A percentile compares a stretch with the other conserved stretches of the same genome.
These are phyloP conservation scores for Candida xiaguanensis DNA, from an alignment of 805 yeast genomes.

Conservation along the genomic window DNA sequence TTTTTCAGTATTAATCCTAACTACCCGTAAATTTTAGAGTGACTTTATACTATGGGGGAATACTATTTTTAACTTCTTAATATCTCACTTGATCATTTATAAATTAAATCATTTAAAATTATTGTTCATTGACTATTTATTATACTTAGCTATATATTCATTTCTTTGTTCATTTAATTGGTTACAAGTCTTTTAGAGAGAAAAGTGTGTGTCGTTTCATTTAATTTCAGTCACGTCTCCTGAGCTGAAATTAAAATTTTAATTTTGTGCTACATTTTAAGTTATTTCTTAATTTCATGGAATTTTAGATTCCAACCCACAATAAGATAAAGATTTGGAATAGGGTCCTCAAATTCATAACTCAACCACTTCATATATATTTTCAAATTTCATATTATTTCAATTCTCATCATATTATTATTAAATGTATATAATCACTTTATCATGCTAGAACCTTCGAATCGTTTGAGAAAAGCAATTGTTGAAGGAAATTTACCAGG, in stretches of 20 bases:
- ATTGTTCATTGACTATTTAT: no score
- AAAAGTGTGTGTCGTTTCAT: not conserved
- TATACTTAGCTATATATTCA: no score
- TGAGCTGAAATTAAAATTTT: not conserved
- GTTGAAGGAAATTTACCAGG: constrained; percentile 36
- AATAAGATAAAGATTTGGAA: not conserved
- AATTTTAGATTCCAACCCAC: not conserved
- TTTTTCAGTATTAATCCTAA: no score
- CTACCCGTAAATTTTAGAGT: no score
- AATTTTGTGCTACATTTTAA: not conserved
- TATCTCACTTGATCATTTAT: no score
- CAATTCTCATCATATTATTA: not conserved
- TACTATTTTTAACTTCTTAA: no score
- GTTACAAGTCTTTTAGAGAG: no score
- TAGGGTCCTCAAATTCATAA: no score
- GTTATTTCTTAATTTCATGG: not conserved
- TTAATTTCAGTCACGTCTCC: constrained; percentile 1
- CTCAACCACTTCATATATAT: not conserved
- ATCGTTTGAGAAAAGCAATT: constrained; percentile 36
- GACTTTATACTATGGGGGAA: no score
- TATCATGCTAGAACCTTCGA: constrained; percentile 33
- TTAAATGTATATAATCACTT: not conserved
- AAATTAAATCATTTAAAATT: no score
- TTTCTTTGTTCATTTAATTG: no score
- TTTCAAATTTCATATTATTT: no score